Conservation (phyloP, 2,329 filamentous ascomycete species). For the Nemania sp. region DNA sequence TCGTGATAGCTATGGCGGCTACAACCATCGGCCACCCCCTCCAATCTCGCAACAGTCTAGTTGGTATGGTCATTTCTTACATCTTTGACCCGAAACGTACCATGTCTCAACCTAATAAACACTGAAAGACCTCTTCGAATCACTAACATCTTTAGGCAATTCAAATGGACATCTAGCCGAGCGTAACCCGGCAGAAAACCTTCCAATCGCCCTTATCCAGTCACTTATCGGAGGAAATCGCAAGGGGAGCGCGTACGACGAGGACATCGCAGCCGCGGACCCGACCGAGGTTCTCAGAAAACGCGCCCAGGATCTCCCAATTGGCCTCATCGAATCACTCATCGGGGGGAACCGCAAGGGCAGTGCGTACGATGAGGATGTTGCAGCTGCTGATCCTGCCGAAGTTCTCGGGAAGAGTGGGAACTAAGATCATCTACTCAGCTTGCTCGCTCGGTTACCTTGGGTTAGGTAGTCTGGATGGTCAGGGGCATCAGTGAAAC, state of each 20-base stretch:
- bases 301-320: neutral
- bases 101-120: neutral
- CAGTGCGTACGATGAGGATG: neutral
- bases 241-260: neutral
- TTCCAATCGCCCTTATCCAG: neutral
- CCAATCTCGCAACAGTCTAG: neutral
- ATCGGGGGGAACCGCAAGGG: neutral
- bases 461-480: too few species aligned
- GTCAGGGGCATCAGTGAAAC: neutral
- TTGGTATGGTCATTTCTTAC: neutral
- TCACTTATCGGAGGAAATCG: neutral
- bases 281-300: neutral
- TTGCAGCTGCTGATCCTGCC: neutral
- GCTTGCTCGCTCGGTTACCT: neutral
- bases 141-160: neutral
- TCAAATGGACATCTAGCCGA: neutral
- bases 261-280: neutral
- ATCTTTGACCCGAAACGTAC: neutral
- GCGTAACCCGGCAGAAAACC: neutral
- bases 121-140: neutral
- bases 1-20: slow-evolving; percentile 1
- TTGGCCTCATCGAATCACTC: neutral
- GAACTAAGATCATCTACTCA: neutral
- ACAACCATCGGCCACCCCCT: slow-evolving; percentile 1
- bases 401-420: neutral